Evolutionary conservation across 257 asterid species (phyloP), one percentile per base, ranked within the genome.

Genomic region (Solanum sejunctum): DNA sequence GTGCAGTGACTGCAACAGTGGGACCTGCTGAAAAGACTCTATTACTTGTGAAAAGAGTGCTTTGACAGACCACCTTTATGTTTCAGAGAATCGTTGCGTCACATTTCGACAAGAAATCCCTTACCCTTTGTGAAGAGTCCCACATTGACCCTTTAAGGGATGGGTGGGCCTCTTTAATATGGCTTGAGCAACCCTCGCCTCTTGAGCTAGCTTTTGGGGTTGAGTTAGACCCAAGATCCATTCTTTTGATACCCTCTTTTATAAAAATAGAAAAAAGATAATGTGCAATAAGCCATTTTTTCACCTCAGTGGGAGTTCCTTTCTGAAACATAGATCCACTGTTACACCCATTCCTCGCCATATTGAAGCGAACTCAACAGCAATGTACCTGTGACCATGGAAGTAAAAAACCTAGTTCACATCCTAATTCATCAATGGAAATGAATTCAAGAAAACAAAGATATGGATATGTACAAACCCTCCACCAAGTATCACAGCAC

Each of bases 361-460:
- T 89, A 97, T 97, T 39, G 99, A 97, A 89, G 99, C 99, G 89
- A 97, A 97, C 94, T 97, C 99, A 86, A 97, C 98, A 79, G 99
- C 96, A 91, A 97, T 97, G 70, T 97, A 97, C 94, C 99, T 97
- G 81, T 32, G 80, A 57, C 20, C 69, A 20, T 28, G 70, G 43
- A n/a, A 47, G 70, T 51, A 63, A 47, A 88, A 17, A 51, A 51
- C 39, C 72, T 85, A 80, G 54, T 32, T 82, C 49, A 83, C 80
- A 36, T 84, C 83, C 80, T 67, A 56, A 64, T 64, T 66, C 86
- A 73, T 60, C 87, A 41, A 84, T 43, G 82, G 23, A 28, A 87
- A 77, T 36, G 16, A 66, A 82, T 16, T 52, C 18, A 82, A 83
- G 28, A 79, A 45, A 45, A 82, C 4, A 72, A 61, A 80, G 83